Base-by-base conservation (phyloP, 2,329 filamentous ascomycete species). In the Neophaeococcomyces aloes region DNA sequence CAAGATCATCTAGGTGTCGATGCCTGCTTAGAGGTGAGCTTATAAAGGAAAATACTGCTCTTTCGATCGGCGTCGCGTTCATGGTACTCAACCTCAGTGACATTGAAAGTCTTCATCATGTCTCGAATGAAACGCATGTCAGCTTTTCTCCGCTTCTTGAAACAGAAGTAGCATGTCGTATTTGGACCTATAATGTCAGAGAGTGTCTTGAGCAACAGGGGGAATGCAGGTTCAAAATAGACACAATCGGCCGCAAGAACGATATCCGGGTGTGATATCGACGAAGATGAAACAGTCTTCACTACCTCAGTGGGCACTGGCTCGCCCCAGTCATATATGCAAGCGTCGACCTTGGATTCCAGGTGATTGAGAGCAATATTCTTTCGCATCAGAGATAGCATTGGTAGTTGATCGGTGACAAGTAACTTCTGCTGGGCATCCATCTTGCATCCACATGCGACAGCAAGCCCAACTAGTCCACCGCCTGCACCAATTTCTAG, bases 221-320 rank as follows among this genome's bases (percentile, higher is more conserved):
- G 88, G 59, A 96, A 96, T 1, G 91, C 86, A 2, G 89, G 87
- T 64, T 96, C 91, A 62, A 94, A 94, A 68, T 96, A 98, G 38
- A 94, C 87, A 65, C 89, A 96, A 63, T 96, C 91, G 31, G 88
- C 89, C 3, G 91, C 91, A n/a, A 96, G 74, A 44, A 98, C 79
- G 44, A 94, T 71, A 56, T 88, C 79, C 14, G 87, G 86, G 71
- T 69, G 33, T 27, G 15, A 31, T 25, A 8, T 34, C 13, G 43
- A n/a, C 5, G 23, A 27, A 6, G 23, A 27, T 27, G 23, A 27
- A 5, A 27, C 23, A 27, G 23, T 10, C 10, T 27, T 27, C 23
- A 19, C 15, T 29, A 45, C 29, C 13, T 18, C 14, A 10, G 38
- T 15, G 48, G 65, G 60, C 25, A 61, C 57, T 13, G 67, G 56